These are phyloP conservation scores for Gloeophyllum trabeum DNA, from an alignment of 768 basidiomycete species.

Conservation along the genomic window DNA sequence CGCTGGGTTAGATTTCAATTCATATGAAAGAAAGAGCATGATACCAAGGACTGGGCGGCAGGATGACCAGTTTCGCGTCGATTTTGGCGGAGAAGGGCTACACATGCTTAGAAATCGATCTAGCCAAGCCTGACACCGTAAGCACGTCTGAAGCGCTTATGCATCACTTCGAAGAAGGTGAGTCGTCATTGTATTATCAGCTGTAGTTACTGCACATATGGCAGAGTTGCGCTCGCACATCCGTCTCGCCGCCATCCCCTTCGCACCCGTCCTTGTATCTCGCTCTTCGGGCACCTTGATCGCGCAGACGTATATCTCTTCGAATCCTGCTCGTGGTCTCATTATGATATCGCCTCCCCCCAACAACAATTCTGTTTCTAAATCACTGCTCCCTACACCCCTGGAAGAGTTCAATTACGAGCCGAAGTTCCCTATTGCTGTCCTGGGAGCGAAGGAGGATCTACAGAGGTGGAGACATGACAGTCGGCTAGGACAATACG, in stretches of 20 bases:
- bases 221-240: conserved; percentile 33
- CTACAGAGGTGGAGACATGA: conserved; percentile 21
- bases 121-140: conserved; percentile 16
- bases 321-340: conserved; percentile 50
- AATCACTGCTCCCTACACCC: conserved; percentile 20
- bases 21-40: neutral
- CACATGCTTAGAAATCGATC: conserved; percentile 32
- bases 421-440: conserved; percentile 47
- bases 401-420: conserved; percentile 49
- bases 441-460: conserved; percentile 28
- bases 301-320: conserved; percentile 59
- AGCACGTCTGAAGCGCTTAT: conserved; percentile 18
- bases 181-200: conserved; percentile 5
- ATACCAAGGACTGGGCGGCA: conserved; percentile 7
- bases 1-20: conserved; percentile 20
- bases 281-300: conserved; percentile 38
- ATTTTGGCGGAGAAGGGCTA: conserved; percentile 37
- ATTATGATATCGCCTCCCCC: conserved; percentile 48
- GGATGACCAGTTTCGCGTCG: conserved; percentile 23
- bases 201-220: neutral
- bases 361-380: conserved; percentile 24
- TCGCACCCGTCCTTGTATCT: conserved; percentile 48
- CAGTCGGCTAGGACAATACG: conserved; percentile 29
- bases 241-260: conserved; percentile 31
- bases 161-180: conserved; percentile 28